Conservation (phyloP, 1,284 basidiomycete species). For the Rhodotorula sp. region DNA sequence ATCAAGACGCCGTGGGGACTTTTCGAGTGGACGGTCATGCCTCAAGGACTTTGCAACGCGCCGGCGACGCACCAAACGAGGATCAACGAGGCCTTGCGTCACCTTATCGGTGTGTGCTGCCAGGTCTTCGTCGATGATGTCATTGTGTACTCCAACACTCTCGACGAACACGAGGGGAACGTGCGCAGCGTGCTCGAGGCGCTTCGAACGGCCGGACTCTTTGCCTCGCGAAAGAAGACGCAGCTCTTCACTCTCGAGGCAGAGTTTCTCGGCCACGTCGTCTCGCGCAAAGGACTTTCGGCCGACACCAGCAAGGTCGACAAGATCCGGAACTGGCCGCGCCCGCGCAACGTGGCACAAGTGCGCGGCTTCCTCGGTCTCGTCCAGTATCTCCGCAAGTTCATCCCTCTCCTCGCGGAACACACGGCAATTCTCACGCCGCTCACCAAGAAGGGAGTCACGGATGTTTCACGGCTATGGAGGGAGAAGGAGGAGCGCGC, state of each 20-base stretch:
- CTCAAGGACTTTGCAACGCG: conserved; percentile 51
- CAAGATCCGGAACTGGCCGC: conserved; percentile 50
- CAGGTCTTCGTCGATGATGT: conserved; percentile 54
- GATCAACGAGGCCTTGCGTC: conserved; percentile 28
- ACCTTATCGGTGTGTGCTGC: conserved; percentile 13
- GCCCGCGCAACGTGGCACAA: conserved; percentile 44
- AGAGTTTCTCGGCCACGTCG: conserved; percentile 51
- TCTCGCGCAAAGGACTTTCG: conserved; percentile 48
- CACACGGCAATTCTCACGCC: conserved; percentile 48
- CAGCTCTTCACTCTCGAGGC: conserved; percentile 42
- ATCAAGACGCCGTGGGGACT: conserved; percentile 52
- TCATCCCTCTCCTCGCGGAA: conserved; percentile 49
- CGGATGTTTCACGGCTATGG: not conserved
- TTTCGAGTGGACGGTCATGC: conserved; percentile 55
- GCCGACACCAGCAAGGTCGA: conserved; percentile 49
- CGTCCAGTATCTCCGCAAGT: conserved; percentile 49
- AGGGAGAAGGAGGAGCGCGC: conserved; percentile 4
- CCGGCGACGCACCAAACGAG: conserved; percentile 47
- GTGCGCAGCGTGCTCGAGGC: conserved; percentile 42
- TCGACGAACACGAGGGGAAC: conserved; percentile 49
- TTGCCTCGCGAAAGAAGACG: conserved; percentile 48
- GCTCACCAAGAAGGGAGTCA: conserved; percentile 46
- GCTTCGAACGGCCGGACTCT: conserved; percentile 40
- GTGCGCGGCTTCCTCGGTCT: conserved; percentile 51
- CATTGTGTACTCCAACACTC: conserved; percentile 51